Evolutionary conservation across 164 flowering plant genomes (phyloP).

Genomic region (Umbellularia californica): DNA sequence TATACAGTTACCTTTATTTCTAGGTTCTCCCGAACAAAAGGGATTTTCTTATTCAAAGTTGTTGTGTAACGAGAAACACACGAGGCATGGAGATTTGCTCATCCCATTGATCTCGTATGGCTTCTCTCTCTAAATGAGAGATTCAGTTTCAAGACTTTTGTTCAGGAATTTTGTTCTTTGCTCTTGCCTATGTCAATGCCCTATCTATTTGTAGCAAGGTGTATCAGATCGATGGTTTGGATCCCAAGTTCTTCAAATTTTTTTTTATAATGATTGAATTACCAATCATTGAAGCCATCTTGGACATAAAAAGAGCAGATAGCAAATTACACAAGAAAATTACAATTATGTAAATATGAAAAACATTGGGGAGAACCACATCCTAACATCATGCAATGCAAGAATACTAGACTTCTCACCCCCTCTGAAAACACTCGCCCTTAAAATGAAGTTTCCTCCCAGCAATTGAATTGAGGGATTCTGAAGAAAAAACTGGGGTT

Average conservation of each 20-base stretch:
- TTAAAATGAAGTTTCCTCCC: slow-evolving; percentile 69
- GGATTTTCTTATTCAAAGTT: not conserved
- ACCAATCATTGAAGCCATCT: not conserved
- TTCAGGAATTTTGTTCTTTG: no score
- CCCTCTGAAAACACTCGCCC: slow-evolving; percentile 90
- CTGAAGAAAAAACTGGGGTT: slow-evolving; percentile 74
- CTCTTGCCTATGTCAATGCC: no score
- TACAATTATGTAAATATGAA: not conserved
- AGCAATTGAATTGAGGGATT: slow-evolving; percentile 56
- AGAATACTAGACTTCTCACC: slow-evolving; percentile 43
- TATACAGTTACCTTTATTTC: not conserved
- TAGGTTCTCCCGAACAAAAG: not conserved
- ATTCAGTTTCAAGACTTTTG: no score
- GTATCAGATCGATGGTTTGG: no score
- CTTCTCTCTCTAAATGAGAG: not conserved
- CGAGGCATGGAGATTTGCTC: not conserved
- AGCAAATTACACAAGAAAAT: not conserved
- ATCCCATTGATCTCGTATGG: no score
- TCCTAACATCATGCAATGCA: not conserved
- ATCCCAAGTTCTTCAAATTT: no score
- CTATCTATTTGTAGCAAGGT: no score
- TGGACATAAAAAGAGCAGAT: not conserved
- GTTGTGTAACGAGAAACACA: not conserved
- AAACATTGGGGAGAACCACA: not conserved
- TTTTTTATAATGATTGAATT: no score